Evolutionary conservation across 768 basidiomycete genomes (phyloP), one percentile per base, ranked within the genome.

Genomic region (Macrolepiota dolichaula): DNA sequence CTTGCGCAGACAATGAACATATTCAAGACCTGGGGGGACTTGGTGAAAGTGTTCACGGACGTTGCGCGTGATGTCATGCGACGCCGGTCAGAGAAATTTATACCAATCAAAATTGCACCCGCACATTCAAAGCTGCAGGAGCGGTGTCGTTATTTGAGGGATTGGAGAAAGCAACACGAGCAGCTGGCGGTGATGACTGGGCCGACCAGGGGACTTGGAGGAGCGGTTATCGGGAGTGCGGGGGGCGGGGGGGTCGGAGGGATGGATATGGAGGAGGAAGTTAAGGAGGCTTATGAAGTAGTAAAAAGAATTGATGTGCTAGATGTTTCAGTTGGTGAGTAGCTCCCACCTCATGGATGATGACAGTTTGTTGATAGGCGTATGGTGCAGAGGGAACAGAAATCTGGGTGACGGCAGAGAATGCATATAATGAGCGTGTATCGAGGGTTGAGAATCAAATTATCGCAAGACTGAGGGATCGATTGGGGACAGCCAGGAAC

Each of bases 401-500:
- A 73, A 96, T 98, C 55, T 98, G 96, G 96, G 89, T 96, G 32
- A 87, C 94, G 0, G 96, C 96, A 1, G 97, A 98, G 75, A 94
- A 93, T 59, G 94, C 95, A 4, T 99, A 99, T 72, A 98, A 98
- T 67, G 96, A 98, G 74, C 89, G 96, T 22, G 96, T 98, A 25
- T 91, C 97, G 1, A 82, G 96, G 12, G 96, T 99, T 19, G 97
- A 99, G 77, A 98, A 98, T 75, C 96, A 98, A 73, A 98, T 98
- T 70, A 98, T 98, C 72, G 91, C 96, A 15, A 82, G 93, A 36
- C 73, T 99, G 51, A 83, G 96, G 25, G 96, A 98, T 73, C 82
- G 93, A 61, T 81, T 98, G 11, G 97, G 94, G 13, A 96, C 94
- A 15, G 97, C 97, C 24, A 79, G 95, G 35, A 99, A 98, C 72